Base-by-base conservation (phyloP, 306 rosid genomes). In the Begonia masoniana region DNA sequence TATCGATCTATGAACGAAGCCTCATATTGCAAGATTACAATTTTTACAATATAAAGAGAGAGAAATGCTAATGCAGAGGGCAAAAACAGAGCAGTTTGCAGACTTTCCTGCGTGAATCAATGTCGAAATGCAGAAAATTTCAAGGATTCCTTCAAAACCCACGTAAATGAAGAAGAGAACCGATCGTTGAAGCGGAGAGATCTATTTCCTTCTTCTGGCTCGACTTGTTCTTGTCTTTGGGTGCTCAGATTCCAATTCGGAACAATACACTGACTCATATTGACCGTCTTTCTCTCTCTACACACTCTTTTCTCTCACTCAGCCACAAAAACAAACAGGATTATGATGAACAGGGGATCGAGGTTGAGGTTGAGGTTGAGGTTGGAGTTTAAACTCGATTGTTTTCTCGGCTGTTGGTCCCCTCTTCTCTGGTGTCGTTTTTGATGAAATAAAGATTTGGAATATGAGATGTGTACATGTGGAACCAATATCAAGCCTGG, bases 221-320 rank as follows among this genome's bases (percentile, higher is more conserved):
- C 67, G 56, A 59, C 61, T 72, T 57, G 74, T 73, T 69, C 63
- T n/a, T 68, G 59, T 76, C 66, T 73, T 31, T 57, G 68, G 64
- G 65, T 73, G 62, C 62, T 61, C 47, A 62, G 68, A 59, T 64
- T 71, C 72, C 72, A 77, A 54, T 52, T 73, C 54, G 73, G 79
- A 47, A 76, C 71, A n/a, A 43, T 58, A 67, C 63, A 62, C 51
- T 65, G 62, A 61, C 69, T 76, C 74, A 68, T 58, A 2, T 26
- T 35, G 68, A 43, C 43, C 56, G 55, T 68, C 45, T 62, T 71
- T 59, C 45, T 39, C 55, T 45, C 70, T 4, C 2, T 9, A 6
- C 39, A 1, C 39, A 19, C 24, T 46, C n/a, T 16, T 66, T 43
- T 53, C 43, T 66, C 42, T 58, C 53, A 48, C 52, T 24, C 36